Evolutionary conservation across 352 stramenopile genomes (phyloP).

Genomic region (Phytophthora melonis): DNA sequence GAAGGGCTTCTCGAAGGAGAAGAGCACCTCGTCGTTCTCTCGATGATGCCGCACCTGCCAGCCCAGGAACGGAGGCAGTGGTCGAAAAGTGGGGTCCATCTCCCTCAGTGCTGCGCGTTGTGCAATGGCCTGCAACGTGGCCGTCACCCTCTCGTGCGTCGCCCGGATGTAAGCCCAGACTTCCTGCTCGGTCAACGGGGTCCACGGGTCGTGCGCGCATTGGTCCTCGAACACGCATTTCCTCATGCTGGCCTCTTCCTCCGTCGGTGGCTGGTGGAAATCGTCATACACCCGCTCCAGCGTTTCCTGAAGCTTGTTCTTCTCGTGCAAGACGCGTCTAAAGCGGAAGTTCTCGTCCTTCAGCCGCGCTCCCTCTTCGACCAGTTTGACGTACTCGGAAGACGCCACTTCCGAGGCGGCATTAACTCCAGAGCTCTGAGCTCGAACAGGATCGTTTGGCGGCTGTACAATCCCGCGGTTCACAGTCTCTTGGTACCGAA

Average conservation of each 20-base stretch:
- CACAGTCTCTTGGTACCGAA: slow-evolving; percentile 34
- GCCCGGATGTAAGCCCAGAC: slow-evolving; percentile 28
- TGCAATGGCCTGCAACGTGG: slow-evolving; percentile 38
- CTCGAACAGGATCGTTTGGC: background rate
- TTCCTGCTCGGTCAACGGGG: slow-evolving; percentile 32
- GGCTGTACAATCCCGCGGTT: slow-evolving; percentile 10
- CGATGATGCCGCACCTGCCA: slow-evolving; percentile 50
- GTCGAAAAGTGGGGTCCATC: slow-evolving; percentile 20
- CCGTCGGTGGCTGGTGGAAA: slow-evolving; percentile 12
- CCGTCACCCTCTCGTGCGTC: slow-evolving; percentile 37
- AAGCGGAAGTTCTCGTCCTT: slow-evolving; percentile 59
- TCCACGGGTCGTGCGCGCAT: slow-evolving; percentile 29
- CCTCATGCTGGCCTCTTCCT: slow-evolving; percentile 25
- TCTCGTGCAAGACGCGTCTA: slow-evolving; percentile 49
- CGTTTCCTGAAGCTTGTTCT: slow-evolving; percentile 57
- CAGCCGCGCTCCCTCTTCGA: slow-evolving; percentile 44
- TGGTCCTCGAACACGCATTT: slow-evolving; percentile 20
- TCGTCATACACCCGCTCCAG: slow-evolving; percentile 60
- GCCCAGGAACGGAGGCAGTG: slow-evolving; percentile 54
- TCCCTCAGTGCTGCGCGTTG: slow-evolving; percentile 7
- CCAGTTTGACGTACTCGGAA: slow-evolving; percentile 47
- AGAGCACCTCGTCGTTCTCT: slow-evolving; percentile 45
- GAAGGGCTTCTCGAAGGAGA: slow-evolving; percentile 64
- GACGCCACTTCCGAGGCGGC: background rate
- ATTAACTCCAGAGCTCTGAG: background rate